Evolutionary conservation across 1,139 yeast species (phyloP).

Genomic region (Geotrichum citri-aurantii): DNA sequence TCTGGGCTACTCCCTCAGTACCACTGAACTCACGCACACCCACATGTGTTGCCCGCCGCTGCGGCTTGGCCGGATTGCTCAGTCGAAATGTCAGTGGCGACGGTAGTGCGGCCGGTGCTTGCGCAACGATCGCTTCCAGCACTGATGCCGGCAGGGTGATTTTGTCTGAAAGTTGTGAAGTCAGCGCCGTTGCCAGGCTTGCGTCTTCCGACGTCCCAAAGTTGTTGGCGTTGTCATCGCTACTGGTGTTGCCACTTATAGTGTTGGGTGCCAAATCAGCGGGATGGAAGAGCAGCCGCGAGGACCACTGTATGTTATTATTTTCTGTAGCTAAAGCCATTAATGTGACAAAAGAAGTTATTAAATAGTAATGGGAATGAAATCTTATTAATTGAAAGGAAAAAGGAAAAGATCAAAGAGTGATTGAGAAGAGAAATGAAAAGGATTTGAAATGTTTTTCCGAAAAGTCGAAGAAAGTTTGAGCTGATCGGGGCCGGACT

Average conservation of each 20-base stretch:
- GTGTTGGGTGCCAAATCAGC: neutral
- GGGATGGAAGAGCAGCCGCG: neutral
- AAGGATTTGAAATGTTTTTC: neutral
- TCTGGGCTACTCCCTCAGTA: slow-evolving; percentile 28
- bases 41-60: slow-evolving; percentile 31
- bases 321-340: neutral
- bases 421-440: no score
- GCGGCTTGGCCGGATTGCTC: slow-evolving; percentile 24
- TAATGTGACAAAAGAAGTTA: neutral
- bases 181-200: neutral
- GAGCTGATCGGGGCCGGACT: neutral
- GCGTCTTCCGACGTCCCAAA: neutral
- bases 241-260: neutral
- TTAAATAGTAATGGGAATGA: neutral
- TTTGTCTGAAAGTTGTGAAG: slow-evolving; percentile 25
- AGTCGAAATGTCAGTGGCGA: slow-evolving; percentile 37
- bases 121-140: slow-evolving; percentile 27
- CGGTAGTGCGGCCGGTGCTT: slow-evolving; percentile 26
- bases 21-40: slow-evolving; percentile 43
- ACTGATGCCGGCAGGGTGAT: slow-evolving; percentile 33
- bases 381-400: neutral
- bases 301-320: neutral
- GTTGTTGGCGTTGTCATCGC: neutral
- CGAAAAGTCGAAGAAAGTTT: neutral
- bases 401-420: no score